Base-by-base conservation (phyloP, 345 rosid species). In the Alliaria petiolata region DNA sequence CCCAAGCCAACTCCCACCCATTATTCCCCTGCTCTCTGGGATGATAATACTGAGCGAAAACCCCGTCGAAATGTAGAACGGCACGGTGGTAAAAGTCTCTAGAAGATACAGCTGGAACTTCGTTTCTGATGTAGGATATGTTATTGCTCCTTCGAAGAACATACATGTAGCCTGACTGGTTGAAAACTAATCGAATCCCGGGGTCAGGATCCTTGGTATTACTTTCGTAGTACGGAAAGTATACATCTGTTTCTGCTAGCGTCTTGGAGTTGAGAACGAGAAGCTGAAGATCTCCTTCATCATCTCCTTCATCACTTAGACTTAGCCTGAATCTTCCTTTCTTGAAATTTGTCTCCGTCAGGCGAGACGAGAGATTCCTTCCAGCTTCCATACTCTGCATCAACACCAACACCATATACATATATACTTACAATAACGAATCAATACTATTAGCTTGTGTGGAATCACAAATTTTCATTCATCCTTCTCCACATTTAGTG, bases 41-140 rank as follows among this genome's bases (percentile, higher is more conserved):
- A 74, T 86, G 82, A 15, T 75, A 77, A 44, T 87, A 85, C 12
- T 74, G 80, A 76, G 87, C 81, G 30, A 90, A 76, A 62, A 85
- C 83, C 4, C 95, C 85, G 60, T 86, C 87, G 30, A 63, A 78
- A n/a, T 88, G 92, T 8, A 88, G 17, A 38, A 75, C 72, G 3
- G 77, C 86, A 43, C 92, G 73, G 53, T 57, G 82, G 56, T 84
- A 87, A 28, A 60, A 76, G 3, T 79, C 78, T 12, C 31, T 46
- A 6, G 36, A 68, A 0, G 54, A 7, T 9, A 56, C n/a, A n/a
- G n/a, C 34, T 20, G 22, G 82, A 69, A 17, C 36, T 56, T 36
- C 5, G 4, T 64, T 44, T 7, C 14, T 17, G 45, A 3, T 2
- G 11, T 4, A 7, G 7, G 85, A 66, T 12, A 70, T 58, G 54